Evolutionary conservation across 2,329 filamentous ascomycete genomes (phyloP).

Genomic region (Claviceps spartinae): DNA sequence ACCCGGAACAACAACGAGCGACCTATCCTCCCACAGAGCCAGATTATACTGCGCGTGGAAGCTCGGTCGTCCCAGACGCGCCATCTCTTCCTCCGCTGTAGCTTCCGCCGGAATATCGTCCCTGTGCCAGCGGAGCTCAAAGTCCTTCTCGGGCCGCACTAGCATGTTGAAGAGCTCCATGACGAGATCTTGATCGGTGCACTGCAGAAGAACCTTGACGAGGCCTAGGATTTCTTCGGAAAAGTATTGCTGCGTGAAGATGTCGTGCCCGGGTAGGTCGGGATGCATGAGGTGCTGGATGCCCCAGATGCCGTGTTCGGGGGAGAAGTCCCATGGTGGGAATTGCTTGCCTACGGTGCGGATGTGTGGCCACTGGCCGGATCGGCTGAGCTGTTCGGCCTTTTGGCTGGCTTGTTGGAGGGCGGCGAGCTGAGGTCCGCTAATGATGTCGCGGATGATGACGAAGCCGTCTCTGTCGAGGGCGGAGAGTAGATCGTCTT

Average conservation of each 20-base stretch:
- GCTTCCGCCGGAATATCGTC: constrained; percentile 66
- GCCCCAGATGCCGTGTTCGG: constrained; percentile 65
- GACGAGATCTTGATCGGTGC: constrained; percentile 49
- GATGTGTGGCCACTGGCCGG: constrained; percentile 68
- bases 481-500: constrained; percentile 19
- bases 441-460: constrained; percentile 51
- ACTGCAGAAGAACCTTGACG: constrained; percentile 49
- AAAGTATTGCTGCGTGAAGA: constrained; percentile 63
- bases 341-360: constrained; percentile 84
- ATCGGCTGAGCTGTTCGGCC: constrained; percentile 47
- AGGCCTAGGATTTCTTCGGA: constrained; percentile 47
- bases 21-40: constrained; percentile 61
- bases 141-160: constrained; percentile 56
- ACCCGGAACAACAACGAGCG: constrained; percentile 63
- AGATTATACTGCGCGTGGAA: constrained; percentile 83
- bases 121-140: constrained; percentile 70
- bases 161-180: constrained; percentile 86
- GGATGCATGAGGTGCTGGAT: constrained; percentile 78
- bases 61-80: constrained; percentile 44
- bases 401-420: constrained; percentile 47
- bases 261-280: constrained; percentile 42
- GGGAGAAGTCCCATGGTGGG: constrained; percentile 61
- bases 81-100: constrained; percentile 50
- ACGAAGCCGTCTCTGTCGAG: constrained; percentile 67
- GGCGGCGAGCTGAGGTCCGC: constrained; percentile 35